Evolutionary conservation across 805 yeast species (phyloP).

Genomic region (Barnettozyma vustinii): DNA sequence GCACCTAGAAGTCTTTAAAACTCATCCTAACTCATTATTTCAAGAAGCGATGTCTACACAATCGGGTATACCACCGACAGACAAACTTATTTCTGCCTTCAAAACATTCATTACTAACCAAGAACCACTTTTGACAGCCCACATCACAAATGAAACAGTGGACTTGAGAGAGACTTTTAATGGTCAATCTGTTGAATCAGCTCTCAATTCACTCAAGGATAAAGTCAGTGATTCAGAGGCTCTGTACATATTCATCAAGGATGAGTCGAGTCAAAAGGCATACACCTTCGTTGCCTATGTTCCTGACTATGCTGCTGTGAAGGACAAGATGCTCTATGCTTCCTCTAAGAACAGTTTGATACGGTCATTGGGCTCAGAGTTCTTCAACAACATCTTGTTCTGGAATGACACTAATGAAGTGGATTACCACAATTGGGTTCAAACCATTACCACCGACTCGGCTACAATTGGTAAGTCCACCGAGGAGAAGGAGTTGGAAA

Average conservation of each 20-base stretch:
- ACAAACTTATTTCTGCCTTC: slow-evolving; percentile 41
- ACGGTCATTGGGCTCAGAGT: slow-evolving; percentile 61
- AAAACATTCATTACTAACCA: slow-evolving; percentile 32
- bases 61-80: slow-evolving; percentile 51
- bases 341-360: slow-evolving; percentile 76
- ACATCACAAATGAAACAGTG: slow-evolving; percentile 32
- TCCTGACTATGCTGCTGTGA: slow-evolving; percentile 79
- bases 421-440: slow-evolving; percentile 41
- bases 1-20: background rate
- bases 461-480: slow-evolving; percentile 47
- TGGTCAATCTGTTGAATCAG: slow-evolving; percentile 29
- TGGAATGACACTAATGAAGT: slow-evolving; percentile 31
- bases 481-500: slow-evolving; percentile 48
- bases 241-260: slow-evolving; percentile 43
- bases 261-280: slow-evolving; percentile 21
- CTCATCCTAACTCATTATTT: background rate
- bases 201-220: slow-evolving; percentile 31
- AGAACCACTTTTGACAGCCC: slow-evolving; percentile 33
- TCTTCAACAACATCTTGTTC: slow-evolving; percentile 30
- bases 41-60: slow-evolving; percentile 49
- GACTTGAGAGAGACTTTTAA: slow-evolving; percentile 30
- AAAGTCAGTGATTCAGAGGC: slow-evolving; percentile 36
- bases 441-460: slow-evolving; percentile 31
- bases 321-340: slow-evolving; percentile 90
- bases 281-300: slow-evolving; percentile 72